A percentile compares a stretch with the other conserved stretches of the same genome.
Conservation (phyloP, 306 rosid species). For the Cucumis cinereus region DNA sequence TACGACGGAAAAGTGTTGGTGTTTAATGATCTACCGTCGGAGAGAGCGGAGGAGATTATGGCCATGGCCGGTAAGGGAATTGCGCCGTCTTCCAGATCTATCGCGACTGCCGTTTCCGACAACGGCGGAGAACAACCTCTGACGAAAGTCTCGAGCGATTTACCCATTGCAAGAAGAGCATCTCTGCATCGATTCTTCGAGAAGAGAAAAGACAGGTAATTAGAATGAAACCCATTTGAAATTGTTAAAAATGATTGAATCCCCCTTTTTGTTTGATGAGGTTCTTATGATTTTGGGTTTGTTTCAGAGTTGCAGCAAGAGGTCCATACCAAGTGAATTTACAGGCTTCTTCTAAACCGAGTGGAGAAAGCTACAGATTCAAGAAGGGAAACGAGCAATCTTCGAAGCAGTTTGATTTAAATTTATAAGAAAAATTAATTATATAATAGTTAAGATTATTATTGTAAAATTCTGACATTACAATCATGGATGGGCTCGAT, state of each 20-base stretch:
- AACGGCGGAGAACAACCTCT: slow-evolving; percentile 13
- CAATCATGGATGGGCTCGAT: too few relatives aligned
- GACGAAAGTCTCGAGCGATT: slow-evolving; percentile 31
- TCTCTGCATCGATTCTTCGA: slow-evolving; percentile 82
- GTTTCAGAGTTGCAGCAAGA: slow-evolving; percentile 45
- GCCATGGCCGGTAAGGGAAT: slow-evolving; percentile 43
- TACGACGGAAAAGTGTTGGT: slow-evolving; percentile 57
- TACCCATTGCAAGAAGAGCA: slow-evolving; percentile 69
- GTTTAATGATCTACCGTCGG: slow-evolving; percentile 37
- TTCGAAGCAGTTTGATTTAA: neutral
- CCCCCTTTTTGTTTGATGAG: neutral
- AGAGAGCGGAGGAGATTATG: slow-evolving; percentile 61
- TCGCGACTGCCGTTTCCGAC: neutral
- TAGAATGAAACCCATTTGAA: neutral
- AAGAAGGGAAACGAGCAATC: neutral
- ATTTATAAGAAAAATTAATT: neutral
- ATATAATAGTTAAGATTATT: neutral
- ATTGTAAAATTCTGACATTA: neutral
- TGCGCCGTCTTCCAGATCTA: slow-evolving; percentile 3
- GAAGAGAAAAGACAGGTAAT: slow-evolving; percentile 86
- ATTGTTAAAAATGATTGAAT: neutral
- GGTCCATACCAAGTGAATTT: slow-evolving; percentile 55
- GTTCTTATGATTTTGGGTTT: neutral
- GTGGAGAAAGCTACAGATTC: neutral
- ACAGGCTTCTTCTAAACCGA: neutral